phyloP scores from a whole-genome alignment of 768 basidiomycete species.

The Tricholoma sp. region DNA sequence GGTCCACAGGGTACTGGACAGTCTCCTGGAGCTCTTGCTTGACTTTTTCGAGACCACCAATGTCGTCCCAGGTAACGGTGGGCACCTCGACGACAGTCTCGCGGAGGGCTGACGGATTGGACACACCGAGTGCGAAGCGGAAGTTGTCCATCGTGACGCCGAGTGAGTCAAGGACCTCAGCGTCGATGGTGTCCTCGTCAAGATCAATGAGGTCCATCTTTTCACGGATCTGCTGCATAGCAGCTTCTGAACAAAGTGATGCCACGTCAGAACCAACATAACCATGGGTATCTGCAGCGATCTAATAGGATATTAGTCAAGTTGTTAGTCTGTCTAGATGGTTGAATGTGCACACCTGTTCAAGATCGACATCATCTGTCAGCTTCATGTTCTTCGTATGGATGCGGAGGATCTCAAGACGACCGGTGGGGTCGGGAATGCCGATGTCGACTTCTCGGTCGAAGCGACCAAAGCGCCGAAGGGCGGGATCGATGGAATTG shows the following conservation, averaged over 20 bases:
- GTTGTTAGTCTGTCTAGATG: not conserved
- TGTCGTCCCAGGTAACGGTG: constrained; percentile 97
- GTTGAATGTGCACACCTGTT: constrained; percentile 62
- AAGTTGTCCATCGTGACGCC: constrained; percentile 99
- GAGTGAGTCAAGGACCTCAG: constrained; percentile 96
- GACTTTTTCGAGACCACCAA: constrained; percentile 99
- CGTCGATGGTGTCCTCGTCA: constrained; percentile 97
- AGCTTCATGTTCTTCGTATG: constrained; percentile 99
- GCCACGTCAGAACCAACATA: constrained; percentile 99
- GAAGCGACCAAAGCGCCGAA: constrained; percentile 98
- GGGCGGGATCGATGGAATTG: constrained; percentile 98
- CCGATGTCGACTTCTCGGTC: constrained; percentile 99
- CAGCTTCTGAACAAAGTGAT: constrained; percentile 96
- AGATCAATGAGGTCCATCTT: constrained; percentile 99
- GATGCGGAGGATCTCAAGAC: constrained; percentile 96
- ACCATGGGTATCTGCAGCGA: constrained; percentile 98
- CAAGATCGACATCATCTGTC: constrained; percentile 92
- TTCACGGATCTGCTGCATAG: constrained; percentile 99
- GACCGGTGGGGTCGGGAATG: constrained; percentile 98
- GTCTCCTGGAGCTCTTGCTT: constrained; percentile 99
- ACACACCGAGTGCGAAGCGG: constrained; percentile 96
- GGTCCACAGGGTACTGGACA: constrained; percentile 99
- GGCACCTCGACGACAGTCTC: constrained; percentile 99
- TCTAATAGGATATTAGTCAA: constrained; percentile 42
- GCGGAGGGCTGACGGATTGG: constrained; percentile 97